Evolutionary conservation across 306 rosid genomes (phyloP), one percentile per base, ranked within the genome.

Genomic region (Cicer arietinum): DNA sequence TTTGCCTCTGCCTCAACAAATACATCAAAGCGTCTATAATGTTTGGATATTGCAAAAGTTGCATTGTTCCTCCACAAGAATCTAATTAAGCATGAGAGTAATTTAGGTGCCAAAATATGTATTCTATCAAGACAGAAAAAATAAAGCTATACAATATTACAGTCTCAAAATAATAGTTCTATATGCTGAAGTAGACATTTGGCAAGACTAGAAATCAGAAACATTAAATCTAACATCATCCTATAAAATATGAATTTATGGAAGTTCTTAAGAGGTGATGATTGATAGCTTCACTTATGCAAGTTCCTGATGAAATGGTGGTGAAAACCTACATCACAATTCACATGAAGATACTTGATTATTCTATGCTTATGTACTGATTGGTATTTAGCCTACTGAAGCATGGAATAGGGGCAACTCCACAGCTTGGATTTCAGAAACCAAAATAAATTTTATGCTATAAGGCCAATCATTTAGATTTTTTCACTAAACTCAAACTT

Each of bases 31-130:
- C 97, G 96, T 83, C 76, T 88, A 79, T 94, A 94, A 86, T 92
- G 99, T 83, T 86, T 90, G 65, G 99, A 94, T 83, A 94, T 94
- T 7, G 97, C 97, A 80, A 90, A 91, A 43, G 95, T 92, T 52
- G 84, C 96, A 90, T 90, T 94, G 77, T 90, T 89, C 88, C 99
- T 89, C 99, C 99, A 94, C 89, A 94, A 79, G 83, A 94, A 94
- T 89, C 99, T 94, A 82, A 18, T 79, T 47, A 12, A 68, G 52
- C 41, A 42, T 40, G 53, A 78, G 59, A 57, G 17, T 41, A 18
- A 22, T 57, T 75, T 51, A 67, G 69, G 73, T 7, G 41, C 52
- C 71, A 57, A 74, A 74, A 60, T 22, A 25, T 6, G 45, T 0
- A 16, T 45, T 53, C 60, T 70, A 11, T 47, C 44, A 60, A 60